Percentiles rank a stretch among this genome's conserved stretches.
Conservation (phyloP, 2,329 filamentous ascomycete species). For the Microcera coccophila region DNA sequence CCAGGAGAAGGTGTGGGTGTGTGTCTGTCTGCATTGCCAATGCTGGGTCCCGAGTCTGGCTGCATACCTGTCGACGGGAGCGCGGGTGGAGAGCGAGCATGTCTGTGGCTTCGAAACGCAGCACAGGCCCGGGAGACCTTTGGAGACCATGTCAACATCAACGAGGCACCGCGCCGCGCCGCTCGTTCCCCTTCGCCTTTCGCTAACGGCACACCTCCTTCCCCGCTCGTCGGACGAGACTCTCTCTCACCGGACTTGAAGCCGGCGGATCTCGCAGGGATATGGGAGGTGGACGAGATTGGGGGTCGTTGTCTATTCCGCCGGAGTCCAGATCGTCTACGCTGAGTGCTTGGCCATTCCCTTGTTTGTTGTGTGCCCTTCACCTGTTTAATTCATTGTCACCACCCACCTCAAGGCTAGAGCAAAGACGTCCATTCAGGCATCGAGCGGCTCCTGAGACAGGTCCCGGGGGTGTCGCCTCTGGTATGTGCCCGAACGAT, state of each 20-base stretch:
- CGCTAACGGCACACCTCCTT: conserved; percentile 24
- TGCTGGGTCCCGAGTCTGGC: neutral
- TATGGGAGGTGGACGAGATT: neutral
- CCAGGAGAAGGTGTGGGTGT: neutral
- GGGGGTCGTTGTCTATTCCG: no score
- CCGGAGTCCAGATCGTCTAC: no score
- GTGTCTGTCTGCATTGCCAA: neutral
- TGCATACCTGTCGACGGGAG: conserved; percentile 7
- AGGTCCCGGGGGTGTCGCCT: conserved; percentile 20
- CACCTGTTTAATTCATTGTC: neutral
- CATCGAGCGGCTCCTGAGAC: conserved; percentile 19
- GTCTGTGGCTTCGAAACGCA: conserved; percentile 15
- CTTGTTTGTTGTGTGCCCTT: neutral
- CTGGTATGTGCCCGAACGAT: no score
- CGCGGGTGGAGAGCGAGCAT: conserved; percentile 4
- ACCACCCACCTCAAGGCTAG: neutral
- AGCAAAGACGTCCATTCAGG: neutral
- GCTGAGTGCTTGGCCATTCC: neutral
- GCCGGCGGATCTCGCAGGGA: conserved; percentile 19
- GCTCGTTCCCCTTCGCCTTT: conserved; percentile 19
- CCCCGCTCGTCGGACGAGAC: conserved; percentile 24
- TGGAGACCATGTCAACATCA: conserved; percentile 18
- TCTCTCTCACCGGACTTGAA: conserved; percentile 22
- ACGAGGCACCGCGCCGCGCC: conserved; percentile 10
- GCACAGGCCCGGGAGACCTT: conserved; percentile 11